Conservation (phyloP, 331 rosid genomes). For the Rosa hybrid region DNA sequence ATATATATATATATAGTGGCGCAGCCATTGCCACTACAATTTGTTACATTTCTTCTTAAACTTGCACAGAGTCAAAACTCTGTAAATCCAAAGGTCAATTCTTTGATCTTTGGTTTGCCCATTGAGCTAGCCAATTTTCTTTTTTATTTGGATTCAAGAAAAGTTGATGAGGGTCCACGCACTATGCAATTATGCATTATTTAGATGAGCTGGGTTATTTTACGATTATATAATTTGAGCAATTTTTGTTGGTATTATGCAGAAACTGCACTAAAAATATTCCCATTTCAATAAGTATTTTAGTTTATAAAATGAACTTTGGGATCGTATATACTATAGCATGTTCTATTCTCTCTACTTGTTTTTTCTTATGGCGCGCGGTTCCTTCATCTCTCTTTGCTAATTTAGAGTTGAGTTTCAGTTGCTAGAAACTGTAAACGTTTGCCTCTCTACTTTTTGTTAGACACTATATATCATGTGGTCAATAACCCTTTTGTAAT, state of each 20-base stretch:
- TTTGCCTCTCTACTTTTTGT: background rate
- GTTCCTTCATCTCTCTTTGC: background rate
- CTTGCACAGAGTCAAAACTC: background rate
- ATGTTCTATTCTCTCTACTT: constrained; percentile 22
- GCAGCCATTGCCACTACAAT: constrained; percentile 36
- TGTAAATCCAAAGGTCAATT: background rate
- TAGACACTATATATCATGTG: constrained; percentile 1
- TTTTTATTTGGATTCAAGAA: background rate
- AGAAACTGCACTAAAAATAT: constrained; percentile 5
- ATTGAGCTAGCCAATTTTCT: background rate
- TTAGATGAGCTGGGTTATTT: constrained; percentile 12
- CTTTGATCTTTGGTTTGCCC: constrained; percentile 25
- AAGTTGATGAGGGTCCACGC: constrained; percentile 37
- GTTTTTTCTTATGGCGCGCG: constrained; percentile 24
- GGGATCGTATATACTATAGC: constrained; percentile 28
- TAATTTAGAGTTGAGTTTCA: background rate
- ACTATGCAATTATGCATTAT: constrained; percentile 9
- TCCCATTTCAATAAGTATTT: constrained; percentile 7
- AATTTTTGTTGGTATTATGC: constrained; percentile 24
- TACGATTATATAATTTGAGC: background rate
- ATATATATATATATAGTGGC: constrained; percentile 28
- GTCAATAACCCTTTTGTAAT: background rate
- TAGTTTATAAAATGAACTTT: constrained; percentile 22
- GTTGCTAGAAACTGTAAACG: background rate
- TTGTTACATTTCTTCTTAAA: background rate